These are phyloP conservation scores for Scolecobasidium constrictum DNA, from an alignment of 2,329 filamentous ascomycete genomes.

Conservation along the genomic window DNA sequence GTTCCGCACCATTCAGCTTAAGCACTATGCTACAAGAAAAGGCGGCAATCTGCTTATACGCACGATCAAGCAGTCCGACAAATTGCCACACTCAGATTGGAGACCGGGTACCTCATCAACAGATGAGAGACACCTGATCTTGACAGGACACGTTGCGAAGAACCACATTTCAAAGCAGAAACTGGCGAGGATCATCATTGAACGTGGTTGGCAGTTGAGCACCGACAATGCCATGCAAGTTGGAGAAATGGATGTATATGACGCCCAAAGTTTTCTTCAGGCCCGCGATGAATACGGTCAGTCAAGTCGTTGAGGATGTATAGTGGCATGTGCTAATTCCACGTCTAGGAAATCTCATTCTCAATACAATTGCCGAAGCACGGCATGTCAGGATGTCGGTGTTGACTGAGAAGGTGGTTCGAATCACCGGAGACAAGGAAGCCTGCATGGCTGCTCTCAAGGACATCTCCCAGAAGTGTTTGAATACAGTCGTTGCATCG, in stretches of 20 bases:
- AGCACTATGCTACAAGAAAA: background rate
- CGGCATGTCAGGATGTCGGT: conserved; percentile 21
- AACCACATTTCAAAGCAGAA: background rate
- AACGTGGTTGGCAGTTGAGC: background rate
- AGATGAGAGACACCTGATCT: background rate
- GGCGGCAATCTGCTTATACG: background rate
- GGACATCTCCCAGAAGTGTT: conserved; percentile 18
- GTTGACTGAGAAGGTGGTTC: conserved; percentile 17
- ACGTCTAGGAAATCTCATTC: conserved; percentile 12
- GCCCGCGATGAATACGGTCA: background rate
- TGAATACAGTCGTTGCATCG: background rate
- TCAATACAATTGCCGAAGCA: conserved; percentile 19
- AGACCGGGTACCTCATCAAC: background rate
- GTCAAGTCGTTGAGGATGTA: background rate
- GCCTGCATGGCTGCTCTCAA: conserved; percentile 24
- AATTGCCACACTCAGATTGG: background rate
- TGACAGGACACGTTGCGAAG: background rate
- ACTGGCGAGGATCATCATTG: background rate
- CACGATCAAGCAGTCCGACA: background rate
- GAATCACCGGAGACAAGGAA: conserved; percentile 25
- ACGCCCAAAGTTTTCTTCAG: background rate
- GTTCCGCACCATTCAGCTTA: background rate
- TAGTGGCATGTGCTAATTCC: background rate
- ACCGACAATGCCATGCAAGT: background rate
- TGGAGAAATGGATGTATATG: background rate